A percentile compares a stretch with the other conserved stretches of the same genome.
These are phyloP conservation scores for Trichoderma sp. DNA, from an alignment of 2,329 filamentous ascomycete species.

Conservation along the genomic window DNA sequence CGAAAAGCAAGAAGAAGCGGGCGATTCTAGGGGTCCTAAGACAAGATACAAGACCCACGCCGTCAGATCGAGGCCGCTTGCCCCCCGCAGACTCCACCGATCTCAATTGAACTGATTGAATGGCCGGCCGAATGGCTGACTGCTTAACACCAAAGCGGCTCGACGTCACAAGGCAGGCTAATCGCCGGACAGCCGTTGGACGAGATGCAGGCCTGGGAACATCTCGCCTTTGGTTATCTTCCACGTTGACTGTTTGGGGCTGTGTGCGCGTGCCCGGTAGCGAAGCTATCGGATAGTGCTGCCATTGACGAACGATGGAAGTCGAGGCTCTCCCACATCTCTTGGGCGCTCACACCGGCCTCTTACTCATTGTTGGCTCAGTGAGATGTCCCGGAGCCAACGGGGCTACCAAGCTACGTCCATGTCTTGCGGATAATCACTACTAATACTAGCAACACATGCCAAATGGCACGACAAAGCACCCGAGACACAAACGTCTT, in stretches of 20 bases:
- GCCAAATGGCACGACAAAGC: not conserved
- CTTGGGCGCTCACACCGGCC: conserved; percentile 1
- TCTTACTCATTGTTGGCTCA: conserved; percentile 9
- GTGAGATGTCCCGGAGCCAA: not conserved
- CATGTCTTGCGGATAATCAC: not conserved
- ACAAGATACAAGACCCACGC: conserved; percentile 8
- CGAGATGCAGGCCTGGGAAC: conserved; percentile 8
- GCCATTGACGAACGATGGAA: conserved; percentile 1
- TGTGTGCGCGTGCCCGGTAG: not conserved
- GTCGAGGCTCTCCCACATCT: not conserved
- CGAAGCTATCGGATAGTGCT: not conserved
- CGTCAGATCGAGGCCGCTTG: conserved; percentile 23
- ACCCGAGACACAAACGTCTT: conserved; percentile 2
- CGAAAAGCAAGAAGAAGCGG: not conserved
- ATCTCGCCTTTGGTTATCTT: conserved; percentile 11
- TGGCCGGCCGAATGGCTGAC: not conserved
- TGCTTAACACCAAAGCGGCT: conserved; percentile 1
- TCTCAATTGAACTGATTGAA: conserved; percentile 14
- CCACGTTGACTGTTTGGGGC: conserved; percentile 1
- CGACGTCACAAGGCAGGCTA: conserved; percentile 16
- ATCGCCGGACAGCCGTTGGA: conserved; percentile 8
- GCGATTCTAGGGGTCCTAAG: conserved; percentile 1
- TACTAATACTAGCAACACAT: not conserved
- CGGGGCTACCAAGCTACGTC: not conserved
- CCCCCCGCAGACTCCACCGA: conserved; percentile 25